Conservation (phyloP, 192 early-diverging fungal species). For the Allomyces javanicus region DNA sequence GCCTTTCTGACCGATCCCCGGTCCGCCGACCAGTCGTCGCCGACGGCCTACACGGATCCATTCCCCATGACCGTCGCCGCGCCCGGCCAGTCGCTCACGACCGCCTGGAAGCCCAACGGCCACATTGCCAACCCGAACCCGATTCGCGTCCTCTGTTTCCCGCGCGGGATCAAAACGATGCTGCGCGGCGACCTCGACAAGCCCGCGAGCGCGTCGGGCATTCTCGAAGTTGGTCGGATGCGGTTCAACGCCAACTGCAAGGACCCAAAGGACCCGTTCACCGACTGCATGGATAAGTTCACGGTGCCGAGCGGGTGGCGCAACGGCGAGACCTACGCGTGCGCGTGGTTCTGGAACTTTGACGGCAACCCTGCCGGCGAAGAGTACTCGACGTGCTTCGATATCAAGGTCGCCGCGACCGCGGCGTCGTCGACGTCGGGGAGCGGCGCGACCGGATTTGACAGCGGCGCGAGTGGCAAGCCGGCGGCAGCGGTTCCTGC, state of each 20-base stretch:
- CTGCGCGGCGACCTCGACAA: too few species aligned
- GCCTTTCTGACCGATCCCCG: not conserved
- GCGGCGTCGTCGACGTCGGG: too few species aligned
- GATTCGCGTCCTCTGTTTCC: slow-evolving; percentile 17
- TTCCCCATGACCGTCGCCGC: slow-evolving; percentile 24
- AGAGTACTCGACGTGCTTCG: slow-evolving; percentile 44
- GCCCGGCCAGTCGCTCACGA: slow-evolving; percentile 27
- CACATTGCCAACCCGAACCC: slow-evolving; percentile 23
- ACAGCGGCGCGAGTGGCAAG: too few species aligned
- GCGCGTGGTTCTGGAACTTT: slow-evolving; percentile 44
- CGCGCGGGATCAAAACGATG: slow-evolving; percentile 1
- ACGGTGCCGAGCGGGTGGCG: slow-evolving; percentile 23
- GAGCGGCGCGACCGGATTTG: too few species aligned
- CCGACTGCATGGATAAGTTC: slow-evolving; percentile 26
- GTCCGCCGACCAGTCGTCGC: not conserved
- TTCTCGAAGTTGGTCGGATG: slow-evolving; percentile 15
- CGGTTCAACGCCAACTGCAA: slow-evolving; percentile 25
- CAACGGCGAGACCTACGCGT: slow-evolving; percentile 20
- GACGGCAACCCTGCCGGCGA: slow-evolving; percentile 34
- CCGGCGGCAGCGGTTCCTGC: too few species aligned
- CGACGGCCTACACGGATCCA: slow-evolving; percentile 11
- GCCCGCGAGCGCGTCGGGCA: not conserved
- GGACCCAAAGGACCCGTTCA: slow-evolving; percentile 15
- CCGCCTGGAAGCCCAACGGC: slow-evolving; percentile 34
- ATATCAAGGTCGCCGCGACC: slow-evolving; percentile 8